A percentile compares a stretch with the other conserved stretches of the same genome.
phyloP scores from a whole-genome alignment of 257 asterid genomes.

The Primulina huaijiensis region DNA sequence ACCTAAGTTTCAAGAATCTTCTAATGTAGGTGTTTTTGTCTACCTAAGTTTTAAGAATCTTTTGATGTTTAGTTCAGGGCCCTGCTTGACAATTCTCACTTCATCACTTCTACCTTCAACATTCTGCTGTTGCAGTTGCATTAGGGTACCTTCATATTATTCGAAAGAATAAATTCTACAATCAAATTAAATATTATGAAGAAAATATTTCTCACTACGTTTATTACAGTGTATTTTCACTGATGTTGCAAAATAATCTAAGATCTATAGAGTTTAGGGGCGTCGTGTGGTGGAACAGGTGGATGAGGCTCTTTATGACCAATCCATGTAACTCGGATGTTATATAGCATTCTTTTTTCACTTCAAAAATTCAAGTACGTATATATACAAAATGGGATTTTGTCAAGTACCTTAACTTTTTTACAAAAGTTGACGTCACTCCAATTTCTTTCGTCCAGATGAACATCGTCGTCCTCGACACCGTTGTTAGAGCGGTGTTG shows the following conservation, averaged over 20 bases:
- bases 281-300: not conserved
- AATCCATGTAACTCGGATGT: no score
- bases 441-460: constrained; percentile 73
- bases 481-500: constrained; percentile 19
- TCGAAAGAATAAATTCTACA: no score
- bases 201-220: no score
- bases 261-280: not conserved
- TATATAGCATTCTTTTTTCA: not conserved
- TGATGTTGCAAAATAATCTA: no score
- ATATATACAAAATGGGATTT: not conserved
- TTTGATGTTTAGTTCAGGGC: not conserved
- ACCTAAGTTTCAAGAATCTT: no score
- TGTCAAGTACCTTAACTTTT: constrained; percentile 57
- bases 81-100: not conserved
- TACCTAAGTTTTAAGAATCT: no score
- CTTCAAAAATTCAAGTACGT: not conserved
- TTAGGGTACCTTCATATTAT: not conserved
- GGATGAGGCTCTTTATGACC: not conserved
- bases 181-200: no score
- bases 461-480: constrained; percentile 20
- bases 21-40: not conserved
- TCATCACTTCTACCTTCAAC: not conserved
- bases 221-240: no score
- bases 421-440: constrained; percentile 73
- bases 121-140: not conserved